phyloP scores from a whole-genome alignment of 306 rosid species.

The Vachellia pachyceras region DNA sequence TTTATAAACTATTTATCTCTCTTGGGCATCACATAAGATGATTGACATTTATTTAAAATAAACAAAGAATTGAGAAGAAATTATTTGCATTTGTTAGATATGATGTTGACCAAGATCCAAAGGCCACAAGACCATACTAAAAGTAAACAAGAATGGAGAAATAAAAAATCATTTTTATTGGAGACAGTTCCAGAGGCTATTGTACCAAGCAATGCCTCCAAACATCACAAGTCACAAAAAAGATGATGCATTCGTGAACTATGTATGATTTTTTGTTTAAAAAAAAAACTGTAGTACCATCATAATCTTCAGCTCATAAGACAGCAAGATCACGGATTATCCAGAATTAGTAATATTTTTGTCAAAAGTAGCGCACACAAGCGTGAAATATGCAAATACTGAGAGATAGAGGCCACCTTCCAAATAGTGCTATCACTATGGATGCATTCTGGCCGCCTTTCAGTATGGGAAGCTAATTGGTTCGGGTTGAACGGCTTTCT shows the following conservation, averaged over 20 bases:
- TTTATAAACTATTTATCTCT: no score
- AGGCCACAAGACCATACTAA: background rate
- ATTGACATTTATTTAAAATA: no score
- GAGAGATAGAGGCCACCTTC: background rate
- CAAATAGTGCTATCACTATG: conserved; percentile 29
- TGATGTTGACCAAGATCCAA: background rate
- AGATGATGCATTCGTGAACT: background rate
- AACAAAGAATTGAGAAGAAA: background rate
- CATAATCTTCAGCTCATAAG: conserved; percentile 26
- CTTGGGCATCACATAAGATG: no score
- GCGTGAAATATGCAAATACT: background rate
- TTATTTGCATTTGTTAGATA: background rate
- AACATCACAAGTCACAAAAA: background rate
- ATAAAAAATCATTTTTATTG: background rate
- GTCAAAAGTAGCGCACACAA: background rate
- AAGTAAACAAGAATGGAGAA: background rate
- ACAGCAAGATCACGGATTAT: conserved; percentile 20
- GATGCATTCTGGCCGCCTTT: conserved; percentile 1
- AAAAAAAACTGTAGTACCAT: background rate
- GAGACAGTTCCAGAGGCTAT: conserved; percentile 5
- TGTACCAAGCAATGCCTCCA: background rate
- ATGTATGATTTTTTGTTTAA: background rate
- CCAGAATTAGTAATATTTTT: background rate
- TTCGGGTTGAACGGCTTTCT: conserved; percentile 75
- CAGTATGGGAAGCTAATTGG: conserved; percentile 56